Evolutionary conservation across 2,329 filamentous ascomycete species (phyloP).

Genomic region (Fusarium palustre): DNA sequence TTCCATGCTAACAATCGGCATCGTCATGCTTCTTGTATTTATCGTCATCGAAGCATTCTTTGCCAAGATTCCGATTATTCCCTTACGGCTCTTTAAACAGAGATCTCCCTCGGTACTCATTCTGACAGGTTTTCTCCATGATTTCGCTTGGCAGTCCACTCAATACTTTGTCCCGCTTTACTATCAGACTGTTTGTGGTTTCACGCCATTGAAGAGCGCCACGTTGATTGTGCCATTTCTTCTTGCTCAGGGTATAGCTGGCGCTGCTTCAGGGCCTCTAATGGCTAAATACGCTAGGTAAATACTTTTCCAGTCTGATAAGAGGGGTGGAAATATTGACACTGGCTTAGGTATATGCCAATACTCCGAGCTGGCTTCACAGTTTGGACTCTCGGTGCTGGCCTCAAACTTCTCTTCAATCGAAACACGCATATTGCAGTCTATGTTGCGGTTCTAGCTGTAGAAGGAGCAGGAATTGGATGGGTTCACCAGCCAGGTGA

Average conservation of each 20-base stretch:
- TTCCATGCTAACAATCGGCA: conserved; percentile 77
- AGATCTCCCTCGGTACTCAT: not conserved
- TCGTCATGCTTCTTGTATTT: conserved; percentile 70
- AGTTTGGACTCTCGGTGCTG: not conserved
- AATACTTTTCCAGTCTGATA: fast-evolving
- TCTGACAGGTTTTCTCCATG: not conserved
- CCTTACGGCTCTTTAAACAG: conserved; percentile 47
- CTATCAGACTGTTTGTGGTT: not conserved
- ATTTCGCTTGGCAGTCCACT: conserved; percentile 17
- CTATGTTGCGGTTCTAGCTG: not conserved
- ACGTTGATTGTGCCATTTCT: conserved; percentile 1
- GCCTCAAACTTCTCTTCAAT: not conserved
- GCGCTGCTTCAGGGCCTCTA: not conserved
- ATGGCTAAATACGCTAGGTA: conserved; percentile 1
- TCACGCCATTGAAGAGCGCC: not conserved
- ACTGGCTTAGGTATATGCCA: not conserved
- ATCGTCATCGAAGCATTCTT: conserved; percentile 76
- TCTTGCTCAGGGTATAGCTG: not conserved
- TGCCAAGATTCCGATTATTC: conserved; percentile 81
- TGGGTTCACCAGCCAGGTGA: conserved; percentile 16
- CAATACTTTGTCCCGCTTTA: conserved; percentile 1
- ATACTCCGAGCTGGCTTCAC: not conserved
- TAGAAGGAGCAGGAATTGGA: conserved; percentile 7
- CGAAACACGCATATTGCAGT: not conserved
- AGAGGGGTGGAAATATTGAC: fast-evolving